Base-by-base conservation (phyloP, 768 basidiomycete genomes). In the Lentinula aciculospora region DNA sequence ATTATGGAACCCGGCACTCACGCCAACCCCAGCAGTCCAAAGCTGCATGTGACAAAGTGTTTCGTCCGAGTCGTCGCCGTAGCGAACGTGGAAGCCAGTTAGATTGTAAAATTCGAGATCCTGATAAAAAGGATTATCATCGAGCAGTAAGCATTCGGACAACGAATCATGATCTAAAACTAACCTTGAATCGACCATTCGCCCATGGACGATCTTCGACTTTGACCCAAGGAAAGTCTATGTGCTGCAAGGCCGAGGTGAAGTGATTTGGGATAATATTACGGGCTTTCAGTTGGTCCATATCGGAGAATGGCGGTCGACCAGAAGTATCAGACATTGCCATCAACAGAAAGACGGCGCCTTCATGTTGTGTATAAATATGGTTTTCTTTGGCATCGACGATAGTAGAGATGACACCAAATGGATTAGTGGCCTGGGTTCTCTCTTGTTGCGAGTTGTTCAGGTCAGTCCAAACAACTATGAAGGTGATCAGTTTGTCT, bases 101-200 rank as follows among this genome's bases (percentile, higher is more conserved):
- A 64, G 53, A 57, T 70, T 68, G 61, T 65, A 70, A 56, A 70
- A 70, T 49, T 70, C 66, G 53, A 68, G 60, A 46, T 60, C 65
- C 50, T 69, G n/a, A 57, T 53, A 55, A 9, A 19, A 25, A 19
- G 10, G 15, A 0, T 1, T 2, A 37, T n/a, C 17, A 42, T 19
- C 19, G 3, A 32, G 13, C 37, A 31, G 23, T 39, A 39, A 15
- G 37, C 5, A 39, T 5, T 1, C n/a, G 37, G 5, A 13, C 32
- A 6, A 9, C 32, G 15, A 46, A 12, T 12, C 2, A 7, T 10
- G 31, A n/a, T 54, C 5, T 10, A 25, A 17, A 23, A 13, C 29
- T 25, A 34, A 37, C 44, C 59, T 56, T 48, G 49, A 59, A 36
- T 15, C 66, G 56, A 32, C 60, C 56, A 54, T 57, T 58, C 15